These are phyloP conservation scores for Fragaria iinumae DNA, from an alignment of 306 rosid species.

Conservation along the genomic window DNA sequence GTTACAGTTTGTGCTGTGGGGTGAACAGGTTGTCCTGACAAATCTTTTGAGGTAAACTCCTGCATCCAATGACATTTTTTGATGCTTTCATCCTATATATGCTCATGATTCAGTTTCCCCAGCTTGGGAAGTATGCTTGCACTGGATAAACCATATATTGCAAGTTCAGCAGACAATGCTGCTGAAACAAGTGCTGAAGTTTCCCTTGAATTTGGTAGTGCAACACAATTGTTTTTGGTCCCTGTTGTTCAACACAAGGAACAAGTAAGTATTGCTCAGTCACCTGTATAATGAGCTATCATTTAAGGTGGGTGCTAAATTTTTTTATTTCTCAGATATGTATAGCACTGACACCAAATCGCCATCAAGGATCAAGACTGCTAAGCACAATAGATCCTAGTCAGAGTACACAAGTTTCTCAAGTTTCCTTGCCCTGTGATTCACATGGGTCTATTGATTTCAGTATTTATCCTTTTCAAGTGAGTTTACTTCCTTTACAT, in stretches of 20 bases:
- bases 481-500: conserved; percentile 40
- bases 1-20: conserved; percentile 74
- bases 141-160: conserved; percentile 72
- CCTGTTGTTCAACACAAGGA: conserved; percentile 83
- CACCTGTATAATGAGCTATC: conserved; percentile 9
- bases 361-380: conserved; percentile 59
- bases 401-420: conserved; percentile 69
- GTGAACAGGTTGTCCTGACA: conserved; percentile 77
- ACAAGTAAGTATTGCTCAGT: conserved; percentile 52
- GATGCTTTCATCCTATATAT: not conserved
- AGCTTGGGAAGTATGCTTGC: conserved; percentile 93
- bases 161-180: conserved; percentile 45
- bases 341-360: conserved; percentile 64
- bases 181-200: conserved; percentile 46
- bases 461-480: conserved; percentile 84
- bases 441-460: conserved; percentile 80
- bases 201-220: conserved; percentile 89
- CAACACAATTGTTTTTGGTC: conserved; percentile 81
- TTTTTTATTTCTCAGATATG: conserved; percentile 49
- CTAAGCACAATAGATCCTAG: conserved; percentile 42
- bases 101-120: conserved; percentile 22
- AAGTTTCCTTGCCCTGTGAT: conserved; percentile 89
- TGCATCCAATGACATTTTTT: conserved; percentile 20
- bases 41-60: conserved; percentile 75
- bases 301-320: conserved; percentile 20